A percentile compares a stretch with the other conserved stretches of the same genome.
Evolutionary conservation across 192 early-diverging fungal genomes (phyloP).

Genomic region (Backusella circina): DNA sequence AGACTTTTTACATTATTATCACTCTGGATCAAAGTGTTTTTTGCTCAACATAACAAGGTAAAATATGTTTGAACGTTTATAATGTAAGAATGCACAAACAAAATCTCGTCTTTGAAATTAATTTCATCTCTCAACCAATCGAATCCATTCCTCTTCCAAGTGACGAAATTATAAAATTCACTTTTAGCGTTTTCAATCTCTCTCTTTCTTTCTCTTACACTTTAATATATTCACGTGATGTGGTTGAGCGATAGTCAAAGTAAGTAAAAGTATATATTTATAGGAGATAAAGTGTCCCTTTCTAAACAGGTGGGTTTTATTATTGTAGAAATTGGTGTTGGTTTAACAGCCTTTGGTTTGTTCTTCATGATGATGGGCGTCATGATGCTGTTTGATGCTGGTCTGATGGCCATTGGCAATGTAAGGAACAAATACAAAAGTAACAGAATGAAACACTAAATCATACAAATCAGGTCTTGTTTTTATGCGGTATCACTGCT

Average conservation of each 20-base stretch:
- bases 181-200: not conserved
- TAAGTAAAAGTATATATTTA: not conserved
- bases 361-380: constrained; percentile 92
- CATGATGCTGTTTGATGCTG: constrained; percentile 93
- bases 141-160: not conserved
- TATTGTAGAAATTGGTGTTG: constrained; percentile 82
- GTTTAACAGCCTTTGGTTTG: constrained; percentile 88
- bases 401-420: constrained; percentile 94
- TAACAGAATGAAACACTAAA: not conserved
- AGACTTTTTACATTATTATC: too few species aligned
- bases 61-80: too few species aligned
- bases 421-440: constrained; percentile 41
- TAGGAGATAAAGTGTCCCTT: not conserved
- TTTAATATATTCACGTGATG: constrained; percentile 16
- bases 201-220: not conserved
- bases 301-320: not conserved
- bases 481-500: constrained; percentile 82
- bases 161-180: not conserved
- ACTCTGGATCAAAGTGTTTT: too few species aligned
- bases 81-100: too few species aligned
- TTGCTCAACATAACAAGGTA: too few species aligned
- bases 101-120: too few species aligned
- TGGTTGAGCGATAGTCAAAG: constrained; percentile 38
- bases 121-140: not conserved
- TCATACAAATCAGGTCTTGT: constrained; percentile 63